Base-by-base conservation (phyloP, 2,329 filamentous ascomycete genomes). In the Fusarium ramigenum region DNA sequence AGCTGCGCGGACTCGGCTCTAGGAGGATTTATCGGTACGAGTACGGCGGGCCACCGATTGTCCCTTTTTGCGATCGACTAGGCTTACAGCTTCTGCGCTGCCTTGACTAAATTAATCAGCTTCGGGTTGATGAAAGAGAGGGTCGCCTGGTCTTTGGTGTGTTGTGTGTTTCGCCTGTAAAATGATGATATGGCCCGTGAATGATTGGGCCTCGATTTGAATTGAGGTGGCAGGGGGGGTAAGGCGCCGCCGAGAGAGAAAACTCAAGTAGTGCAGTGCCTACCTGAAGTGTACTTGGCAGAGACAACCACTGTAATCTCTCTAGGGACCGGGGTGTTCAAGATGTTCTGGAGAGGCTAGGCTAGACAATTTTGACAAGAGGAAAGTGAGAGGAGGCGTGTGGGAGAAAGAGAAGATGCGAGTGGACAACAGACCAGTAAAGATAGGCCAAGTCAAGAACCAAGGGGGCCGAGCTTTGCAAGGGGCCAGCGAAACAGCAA, bases 91-190 rank as follows among this genome's bases (percentile, higher is more conserved):
- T 59, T 16, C 54, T 70, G 60, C 66, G 69, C 65, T 72, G 63
- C 65, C 75, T 66, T 66, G 73, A 62, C 61, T 73, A 66, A 67
- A 77, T 75, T 68, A 66, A 77, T 75, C 63, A 75, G 73, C 69
- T 66, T 73, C 61, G 69, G 50, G 30, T 73, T 75, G 56, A 74
- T 67, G 58, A 67, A 66, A 75, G 59, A 70, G 72, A 75, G 64
- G 54, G 63, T 61, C 68, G 40, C 53, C 46, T 53, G 52, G 58
- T 50, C 53, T 67, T 62, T 60, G 63, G 57, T 53, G 67, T 65
- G 63, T 39, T 40, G 57, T 70, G 72, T 46, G 65, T 72, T 69
- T 73, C 50, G 63, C 70, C 60, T 68, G 70, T 73, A 62, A 70
- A 70, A 70, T 69, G 71, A 75, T 73, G 72, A 73, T 74, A 67